Percentiles rank a stretch among this genome's conserved stretches.
phyloP scores from a whole-genome alignment of 768 basidiomycete species.

The Lactifluus subvellereus region DNA sequence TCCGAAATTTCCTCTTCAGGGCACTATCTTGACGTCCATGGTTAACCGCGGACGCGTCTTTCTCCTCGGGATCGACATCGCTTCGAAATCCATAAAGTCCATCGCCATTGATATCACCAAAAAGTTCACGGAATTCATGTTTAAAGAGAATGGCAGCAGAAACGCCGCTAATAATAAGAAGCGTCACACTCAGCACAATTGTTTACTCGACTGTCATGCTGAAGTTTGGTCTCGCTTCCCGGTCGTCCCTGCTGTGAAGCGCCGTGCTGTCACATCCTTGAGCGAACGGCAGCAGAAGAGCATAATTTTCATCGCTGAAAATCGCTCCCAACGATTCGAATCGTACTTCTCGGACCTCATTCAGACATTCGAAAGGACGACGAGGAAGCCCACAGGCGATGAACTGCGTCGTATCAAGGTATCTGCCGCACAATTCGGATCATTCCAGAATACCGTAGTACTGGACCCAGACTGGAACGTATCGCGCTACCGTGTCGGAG shows the following conservation, averaged over 20 bases:
- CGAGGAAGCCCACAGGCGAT: slow-evolving; percentile 48
- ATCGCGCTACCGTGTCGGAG: slow-evolving; percentile 43
- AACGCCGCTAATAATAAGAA: slow-evolving; percentile 17
- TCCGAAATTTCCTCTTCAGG: slow-evolving; percentile 25
- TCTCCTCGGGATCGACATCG: slow-evolving; percentile 37
- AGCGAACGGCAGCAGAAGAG: slow-evolving; percentile 31
- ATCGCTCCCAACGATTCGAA: slow-evolving; percentile 32
- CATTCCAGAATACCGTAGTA: slow-evolving; percentile 25
- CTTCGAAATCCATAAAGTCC: slow-evolving; percentile 35
- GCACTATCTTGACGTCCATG: slow-evolving; percentile 41
- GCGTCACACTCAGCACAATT: slow-evolving; percentile 37
- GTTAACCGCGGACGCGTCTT: slow-evolving; percentile 39
- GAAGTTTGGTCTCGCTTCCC: slow-evolving; percentile 17
- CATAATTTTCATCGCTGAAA: slow-evolving; percentile 42
- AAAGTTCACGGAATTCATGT: slow-evolving; percentile 50
- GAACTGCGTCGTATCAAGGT: slow-evolving; percentile 32
- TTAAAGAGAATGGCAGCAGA: slow-evolving; percentile 39
- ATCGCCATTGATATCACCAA: slow-evolving; percentile 47
- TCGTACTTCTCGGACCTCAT: slow-evolving; percentile 44
- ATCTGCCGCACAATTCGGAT: slow-evolving; percentile 29
- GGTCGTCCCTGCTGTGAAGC: slow-evolving; percentile 16
- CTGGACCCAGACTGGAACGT: slow-evolving; percentile 19
- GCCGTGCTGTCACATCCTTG: slow-evolving; percentile 11
- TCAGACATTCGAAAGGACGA: slow-evolving; percentile 40
- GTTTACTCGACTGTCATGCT: slow-evolving; percentile 9